These are phyloP conservation scores for Karstenula rhodostoma DNA, from an alignment of 2,329 filamentous ascomycete species.

Conservation along the genomic window DNA sequence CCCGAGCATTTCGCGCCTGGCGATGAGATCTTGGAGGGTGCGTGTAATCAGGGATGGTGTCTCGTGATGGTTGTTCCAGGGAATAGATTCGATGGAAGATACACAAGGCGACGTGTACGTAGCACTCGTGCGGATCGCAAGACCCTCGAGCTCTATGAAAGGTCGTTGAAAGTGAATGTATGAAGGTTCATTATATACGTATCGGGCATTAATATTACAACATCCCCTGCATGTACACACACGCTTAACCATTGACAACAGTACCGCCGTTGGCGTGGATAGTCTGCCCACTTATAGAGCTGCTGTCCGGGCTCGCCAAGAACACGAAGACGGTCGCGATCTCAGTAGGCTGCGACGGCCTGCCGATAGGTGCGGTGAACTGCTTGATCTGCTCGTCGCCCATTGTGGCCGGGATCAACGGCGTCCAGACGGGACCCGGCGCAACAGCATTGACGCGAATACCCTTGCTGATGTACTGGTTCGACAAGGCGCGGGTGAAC, in stretches of 20 bases:
- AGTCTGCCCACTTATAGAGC: slow-evolving; percentile 77
- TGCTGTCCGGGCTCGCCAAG: slow-evolving; percentile 76
- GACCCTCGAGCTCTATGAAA: too few species aligned
- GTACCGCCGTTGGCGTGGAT: slow-evolving; percentile 65
- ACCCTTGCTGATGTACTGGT: slow-evolving; percentile 75
- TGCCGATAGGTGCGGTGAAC: slow-evolving; percentile 77
- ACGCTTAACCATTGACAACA: slow-evolving; percentile 41
- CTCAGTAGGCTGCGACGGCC: slow-evolving; percentile 81
- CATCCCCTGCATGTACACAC: background rate
- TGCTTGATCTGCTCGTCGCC: slow-evolving; percentile 70
- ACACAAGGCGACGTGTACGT: background rate
- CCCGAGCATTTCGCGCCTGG: too few species aligned
- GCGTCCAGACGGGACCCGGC: slow-evolving; percentile 68
- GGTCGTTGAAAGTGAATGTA: background rate
- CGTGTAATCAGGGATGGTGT: too few species aligned
- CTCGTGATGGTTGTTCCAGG: too few species aligned
- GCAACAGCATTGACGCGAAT: slow-evolving; percentile 81
- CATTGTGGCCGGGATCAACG: slow-evolving; percentile 54
- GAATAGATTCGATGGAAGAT: background rate
- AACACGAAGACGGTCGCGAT: slow-evolving; percentile 85
- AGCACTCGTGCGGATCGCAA: too few species aligned
- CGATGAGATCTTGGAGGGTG: too few species aligned
- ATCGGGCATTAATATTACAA: background rate
- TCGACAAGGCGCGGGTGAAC: slow-evolving; percentile 79
- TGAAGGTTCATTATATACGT: background rate